A percentile compares a stretch with the other conserved stretches of the same genome.
Conservation (phyloP, 2,329 filamentous ascomycete genomes). For the Didymella exigua region DNA sequence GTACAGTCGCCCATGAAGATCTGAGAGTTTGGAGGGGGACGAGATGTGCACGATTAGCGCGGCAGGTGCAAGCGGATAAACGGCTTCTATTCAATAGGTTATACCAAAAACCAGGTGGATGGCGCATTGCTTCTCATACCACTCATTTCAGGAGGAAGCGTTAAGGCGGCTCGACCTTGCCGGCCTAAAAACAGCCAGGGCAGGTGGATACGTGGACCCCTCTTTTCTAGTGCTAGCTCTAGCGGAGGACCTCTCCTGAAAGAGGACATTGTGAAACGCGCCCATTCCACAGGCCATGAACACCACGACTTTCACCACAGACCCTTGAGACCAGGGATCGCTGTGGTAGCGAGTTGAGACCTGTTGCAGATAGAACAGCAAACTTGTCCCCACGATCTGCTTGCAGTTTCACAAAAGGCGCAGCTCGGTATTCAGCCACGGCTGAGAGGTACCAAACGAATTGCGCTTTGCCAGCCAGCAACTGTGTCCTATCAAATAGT, state of each 20-base stretch:
- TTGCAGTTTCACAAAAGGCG: not conserved
- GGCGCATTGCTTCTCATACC: slow-evolving; percentile 12
- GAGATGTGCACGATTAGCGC: slow-evolving; percentile 8
- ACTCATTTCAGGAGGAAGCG: slow-evolving; percentile 18
- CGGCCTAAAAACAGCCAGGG: slow-evolving; percentile 4
- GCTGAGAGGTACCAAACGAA: slow-evolving; percentile 5
- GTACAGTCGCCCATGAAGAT: slow-evolving; percentile 10
- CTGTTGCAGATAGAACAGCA: slow-evolving; percentile 8
- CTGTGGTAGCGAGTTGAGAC: slow-evolving; percentile 2
- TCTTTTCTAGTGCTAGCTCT: slow-evolving; percentile 11
- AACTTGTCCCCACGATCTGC: slow-evolving; percentile 8
- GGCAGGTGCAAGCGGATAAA: slow-evolving; percentile 31
- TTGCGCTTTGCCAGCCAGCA: slow-evolving; percentile 3
- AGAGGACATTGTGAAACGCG: slow-evolving; percentile 7
- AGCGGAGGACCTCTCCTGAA: slow-evolving; percentile 7
- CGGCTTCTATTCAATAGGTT: slow-evolving; percentile 24
- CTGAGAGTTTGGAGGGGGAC: not conserved
- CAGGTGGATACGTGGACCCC: slow-evolving; percentile 14
- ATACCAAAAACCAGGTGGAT: slow-evolving; percentile 7
- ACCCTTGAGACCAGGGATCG: slow-evolving; percentile 4
- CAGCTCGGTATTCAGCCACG: slow-evolving; percentile 8
- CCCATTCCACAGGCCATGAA: slow-evolving; percentile 5
- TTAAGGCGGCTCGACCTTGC: slow-evolving; percentile 15
- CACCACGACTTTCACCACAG: slow-evolving; percentile 5
- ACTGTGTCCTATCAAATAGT: slow-evolving; percentile 4